Evolutionary conservation across 257 asterid species (phyloP), one percentile per base, ranked within the genome.

Genomic region (Petunia axillaris): DNA sequence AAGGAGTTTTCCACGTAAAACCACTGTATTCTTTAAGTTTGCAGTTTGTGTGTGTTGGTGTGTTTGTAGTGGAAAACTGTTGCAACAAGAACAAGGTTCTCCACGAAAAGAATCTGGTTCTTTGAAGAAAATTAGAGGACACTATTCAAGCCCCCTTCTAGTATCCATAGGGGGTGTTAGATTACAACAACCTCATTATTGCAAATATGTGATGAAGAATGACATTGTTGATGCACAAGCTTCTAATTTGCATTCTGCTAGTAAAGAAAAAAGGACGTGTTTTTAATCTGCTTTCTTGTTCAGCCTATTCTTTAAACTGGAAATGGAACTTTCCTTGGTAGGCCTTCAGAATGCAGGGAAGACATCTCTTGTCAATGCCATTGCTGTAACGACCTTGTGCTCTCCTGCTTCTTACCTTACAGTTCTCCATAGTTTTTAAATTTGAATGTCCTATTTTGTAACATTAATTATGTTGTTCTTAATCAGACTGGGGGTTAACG

Each of bases 301-400:
- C 93, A 91, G 97, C 84, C 83, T 93, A 73, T 92, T 93, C 93
- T 93, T 91, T 87, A 93, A 93, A 87, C 25, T 92, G 84, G 98
- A 93, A 85, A 93, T 93, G 98, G 98, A 93, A 81, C 93, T 93
- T 65, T 91, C 98, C 8, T 96, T 93, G 37, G 89, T 93, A 11
- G 98, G 98, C 53, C 96, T 93, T 83, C 96, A 92, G 79, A 91
- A 93, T 82, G 98, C 92, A 1, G 97, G 98, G 80, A 93, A 92
- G 89, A 92, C 98, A 46, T 93, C 97, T 64, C 98, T 92, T 53
- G 97, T 93, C 75, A 92, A 93, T 59, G 91, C 86, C 76, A 85
- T 93, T 83, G 94, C 98, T 78, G 98, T 93, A 84, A 88, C 94
- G 84, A 38, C 25, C 11, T 38, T 41, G 43, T 46, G 46, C 64